Base-by-base conservation (phyloP, 352 stramenopile species). In the Phytophthora sansomeana region DNA sequence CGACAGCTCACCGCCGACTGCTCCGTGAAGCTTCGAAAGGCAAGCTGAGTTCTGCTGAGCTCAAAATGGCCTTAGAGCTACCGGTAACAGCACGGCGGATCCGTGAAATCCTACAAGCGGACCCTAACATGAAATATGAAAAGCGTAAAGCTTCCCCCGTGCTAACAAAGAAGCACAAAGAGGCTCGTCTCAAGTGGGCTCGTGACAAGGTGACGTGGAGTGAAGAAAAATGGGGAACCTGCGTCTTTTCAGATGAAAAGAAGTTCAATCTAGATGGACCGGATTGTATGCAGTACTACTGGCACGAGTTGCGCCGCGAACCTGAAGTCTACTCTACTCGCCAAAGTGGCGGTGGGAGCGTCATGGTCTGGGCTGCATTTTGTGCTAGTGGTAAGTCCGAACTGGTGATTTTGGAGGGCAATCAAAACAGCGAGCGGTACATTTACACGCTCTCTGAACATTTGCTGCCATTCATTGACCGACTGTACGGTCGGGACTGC, bases 191-290 rank as follows among this genome's bases (percentile, higher is more conserved):
- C 10, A 44, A 63, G 21, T 72, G 63, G 63, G 63, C 63, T 4
- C 24, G 33, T 4, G 35, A 51, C 3, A 44, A 64, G 11, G 44
- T 59, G 44, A 53, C 44, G 8, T 55, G 58, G 58, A 32, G 38
- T 16, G 32, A 14, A 19, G 33, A 29, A 19, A 52, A 46, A 6
- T 53, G 58, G 58, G 3, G 6, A 5, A 41, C 55, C 1, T n/a
- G 46, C 6, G 63, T 65, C 33, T 69, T 69, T 29, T 59, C 52
- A 5, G 48, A 69, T 35, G 58, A 74, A 26, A 74, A 74, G 21
- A 68, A 68, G 51, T 68, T 68, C n/a, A 73, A 73, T 13, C 53
- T 69, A 11, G 57, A 73, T 26, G 58, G 65, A 1, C 54, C 48
- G 9, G 59, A 70, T 4, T 54, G 66, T 1, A 19, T 49, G 0